Evolutionary conservation across 2,329 filamentous ascomycete genomes (phyloP).

Genomic region (Sordariomycetes sp.): DNA sequence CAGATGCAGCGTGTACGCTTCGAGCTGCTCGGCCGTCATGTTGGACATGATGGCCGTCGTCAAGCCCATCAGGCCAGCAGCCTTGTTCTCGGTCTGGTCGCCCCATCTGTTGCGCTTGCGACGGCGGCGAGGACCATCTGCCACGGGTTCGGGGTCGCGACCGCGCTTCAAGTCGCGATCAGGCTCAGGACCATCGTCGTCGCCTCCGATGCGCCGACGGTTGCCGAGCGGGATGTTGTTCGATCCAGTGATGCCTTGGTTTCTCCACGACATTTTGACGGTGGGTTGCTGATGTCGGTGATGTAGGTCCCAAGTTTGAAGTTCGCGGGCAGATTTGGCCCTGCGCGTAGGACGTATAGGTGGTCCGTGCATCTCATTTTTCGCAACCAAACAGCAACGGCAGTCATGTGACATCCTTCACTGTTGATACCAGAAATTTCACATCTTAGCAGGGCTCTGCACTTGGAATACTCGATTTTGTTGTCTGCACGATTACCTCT

Average conservation of each 20-base stretch:
- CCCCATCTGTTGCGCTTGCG: constrained; percentile 99
- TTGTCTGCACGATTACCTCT: too few species aligned
- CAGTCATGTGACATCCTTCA: too few species aligned
- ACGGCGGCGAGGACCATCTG: constrained; percentile 75
- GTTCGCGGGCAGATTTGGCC: too few species aligned
- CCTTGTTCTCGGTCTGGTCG: constrained; percentile 96
- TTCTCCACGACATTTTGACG: constrained; percentile 58
- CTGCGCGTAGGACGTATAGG: too few species aligned
- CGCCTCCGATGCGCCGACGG: constrained; percentile 67
- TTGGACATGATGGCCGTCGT: constrained; percentile 93
- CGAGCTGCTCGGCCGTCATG: constrained; percentile 97
- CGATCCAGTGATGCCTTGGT: constrained; percentile 85
- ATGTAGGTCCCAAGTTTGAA: too few species aligned
- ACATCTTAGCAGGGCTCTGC: too few species aligned
- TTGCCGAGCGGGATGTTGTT: constrained; percentile 96
- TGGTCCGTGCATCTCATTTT: too few species aligned
- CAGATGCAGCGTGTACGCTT: constrained; percentile 91
- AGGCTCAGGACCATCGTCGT: constrained; percentile 24
- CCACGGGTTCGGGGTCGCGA: constrained; percentile 73
- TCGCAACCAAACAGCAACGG: too few species aligned
- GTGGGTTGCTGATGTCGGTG: too few species aligned
- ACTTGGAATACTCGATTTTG: too few species aligned
- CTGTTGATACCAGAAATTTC: too few species aligned
- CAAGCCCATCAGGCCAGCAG: constrained; percentile 92
- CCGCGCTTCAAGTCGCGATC: constrained; percentile 68